A percentile compares a stretch with the other conserved stretches of the same genome.
Evolutionary conservation across 2,329 filamentous ascomycete genomes (phyloP).

Genomic region (Thielaviopsis populi): DNA sequence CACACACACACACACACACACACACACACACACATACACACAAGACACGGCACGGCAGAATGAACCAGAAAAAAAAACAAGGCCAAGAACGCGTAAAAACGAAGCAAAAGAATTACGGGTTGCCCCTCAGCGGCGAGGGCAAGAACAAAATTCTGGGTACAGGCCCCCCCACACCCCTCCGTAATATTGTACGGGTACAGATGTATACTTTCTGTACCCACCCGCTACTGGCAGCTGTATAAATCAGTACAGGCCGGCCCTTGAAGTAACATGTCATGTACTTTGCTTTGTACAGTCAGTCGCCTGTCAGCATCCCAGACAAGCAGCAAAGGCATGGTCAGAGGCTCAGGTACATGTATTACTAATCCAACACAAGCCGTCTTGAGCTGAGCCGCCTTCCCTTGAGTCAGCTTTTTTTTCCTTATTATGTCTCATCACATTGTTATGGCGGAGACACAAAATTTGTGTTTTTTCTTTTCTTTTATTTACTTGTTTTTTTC

Average conservation of each 20-base stretch:
- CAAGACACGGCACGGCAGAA: background rate
- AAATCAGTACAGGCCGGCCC: background rate
- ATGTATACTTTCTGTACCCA: background rate
- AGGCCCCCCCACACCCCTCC: background rate
- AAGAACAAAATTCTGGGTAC: background rate
- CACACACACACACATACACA: no score
- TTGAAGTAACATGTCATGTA: background rate
- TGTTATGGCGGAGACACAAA: no score
- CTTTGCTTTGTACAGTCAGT: background rate
- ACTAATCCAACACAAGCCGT: background rate
- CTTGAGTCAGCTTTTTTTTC: no score
- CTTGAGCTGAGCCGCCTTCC: no score
- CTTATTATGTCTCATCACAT: no score
- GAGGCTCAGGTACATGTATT: slow-evolving; percentile 2
- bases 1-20: no score
- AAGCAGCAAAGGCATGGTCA: background rate
- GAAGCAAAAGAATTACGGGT: background rate
- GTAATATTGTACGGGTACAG: background rate
- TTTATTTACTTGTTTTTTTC: no score
- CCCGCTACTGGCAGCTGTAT: background rate
- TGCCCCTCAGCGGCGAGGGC: background rate
- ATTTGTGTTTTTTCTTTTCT: no score
- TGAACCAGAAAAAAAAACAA: background rate
- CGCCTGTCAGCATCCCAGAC: background rate
- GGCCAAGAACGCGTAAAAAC: background rate